Evolutionary conservation across 352 stramenopile genomes (phyloP).

Genomic region (Phytophthora pini): DNA sequence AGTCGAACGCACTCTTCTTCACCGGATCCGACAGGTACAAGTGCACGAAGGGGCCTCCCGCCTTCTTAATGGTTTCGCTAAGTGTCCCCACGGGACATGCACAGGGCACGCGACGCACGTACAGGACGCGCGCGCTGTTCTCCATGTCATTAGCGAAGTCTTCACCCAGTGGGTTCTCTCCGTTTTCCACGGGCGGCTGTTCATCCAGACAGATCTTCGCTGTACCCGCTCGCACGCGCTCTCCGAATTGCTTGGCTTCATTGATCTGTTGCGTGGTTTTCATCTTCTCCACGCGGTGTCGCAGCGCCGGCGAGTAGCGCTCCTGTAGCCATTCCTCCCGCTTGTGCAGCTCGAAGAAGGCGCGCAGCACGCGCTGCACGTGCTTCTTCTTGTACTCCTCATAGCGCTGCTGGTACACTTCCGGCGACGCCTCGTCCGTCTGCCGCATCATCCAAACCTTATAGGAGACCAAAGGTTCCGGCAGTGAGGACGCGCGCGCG

Average conservation of each 20-base stretch:
- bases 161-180: slow-evolving; percentile 34
- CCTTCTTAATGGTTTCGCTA: slow-evolving; percentile 85
- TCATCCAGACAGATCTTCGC: slow-evolving; percentile 77
- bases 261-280: slow-evolving; percentile 74
- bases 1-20: slow-evolving; percentile 89
- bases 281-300: slow-evolving; percentile 64
- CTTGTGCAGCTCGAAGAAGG: slow-evolving; percentile 90
- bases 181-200: slow-evolving; percentile 31
- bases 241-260: slow-evolving; percentile 78
- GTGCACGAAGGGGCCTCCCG: slow-evolving; percentile 75
- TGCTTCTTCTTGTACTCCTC: slow-evolving; percentile 92
- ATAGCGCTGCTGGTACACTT: slow-evolving; percentile 88
- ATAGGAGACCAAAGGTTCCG: slow-evolving; percentile 84
- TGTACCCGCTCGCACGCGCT: slow-evolving; percentile 59
- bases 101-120: slow-evolving; percentile 83
- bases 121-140: slow-evolving; percentile 77
- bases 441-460: slow-evolving; percentile 92
- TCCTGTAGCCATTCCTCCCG: slow-evolving; percentile 88
- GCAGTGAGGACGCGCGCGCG: slow-evolving; percentile 42
- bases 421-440: slow-evolving; percentile 77
- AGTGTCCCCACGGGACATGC: slow-evolving; percentile 72
- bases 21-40: slow-evolving; percentile 84
- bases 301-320: slow-evolving; percentile 82
- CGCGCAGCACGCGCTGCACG: slow-evolving; percentile 72
- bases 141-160: slow-evolving; percentile 85